Evolutionary conservation across 495 filamentous ascomycete genomes (phyloP).

Genomic region (Cercophora scortea): DNA sequence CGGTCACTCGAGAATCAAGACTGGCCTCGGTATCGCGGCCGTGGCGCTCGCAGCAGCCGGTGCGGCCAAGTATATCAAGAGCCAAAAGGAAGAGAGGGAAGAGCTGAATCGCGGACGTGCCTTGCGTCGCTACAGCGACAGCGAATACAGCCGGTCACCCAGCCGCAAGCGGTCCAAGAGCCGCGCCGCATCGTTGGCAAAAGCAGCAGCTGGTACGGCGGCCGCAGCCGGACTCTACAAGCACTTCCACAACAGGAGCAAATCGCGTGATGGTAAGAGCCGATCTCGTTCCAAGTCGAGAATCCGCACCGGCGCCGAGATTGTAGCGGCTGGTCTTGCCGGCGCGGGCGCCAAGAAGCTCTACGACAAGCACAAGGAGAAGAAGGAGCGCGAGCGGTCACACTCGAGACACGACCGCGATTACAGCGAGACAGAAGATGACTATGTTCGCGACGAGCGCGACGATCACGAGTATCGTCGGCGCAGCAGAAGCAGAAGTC

Average conservation of each 20-base stretch:
- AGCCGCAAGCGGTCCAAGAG: constrained; percentile 47
- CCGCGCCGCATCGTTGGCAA: constrained; percentile 61
- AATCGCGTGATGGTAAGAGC: constrained; percentile 47
- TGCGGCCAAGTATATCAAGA: constrained; percentile 67
- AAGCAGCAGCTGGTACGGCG: constrained; percentile 70
- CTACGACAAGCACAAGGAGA: constrained; percentile 60
- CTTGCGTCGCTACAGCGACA: constrained; percentile 50
- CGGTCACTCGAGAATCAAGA: constrained; percentile 47
- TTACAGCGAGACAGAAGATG: constrained; percentile 16
- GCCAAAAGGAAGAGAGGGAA: constrained; percentile 59
- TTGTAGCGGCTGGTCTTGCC: constrained; percentile 68
- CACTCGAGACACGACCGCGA: constrained; percentile 34
- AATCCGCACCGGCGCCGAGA: constrained; percentile 47
- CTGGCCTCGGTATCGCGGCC: constrained; percentile 70
- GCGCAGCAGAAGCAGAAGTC: constrained; percentile 49
- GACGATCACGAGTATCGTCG: constrained; percentile 13
- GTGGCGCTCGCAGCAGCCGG: constrained; percentile 68
- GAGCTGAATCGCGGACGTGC: constrained; percentile 61
- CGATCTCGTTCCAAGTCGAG: constrained; percentile 54
- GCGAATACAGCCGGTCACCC: constrained; percentile 25
- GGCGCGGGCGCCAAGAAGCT: constrained; percentile 73
- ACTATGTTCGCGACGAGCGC: constrained; percentile 16
- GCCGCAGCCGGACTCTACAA: constrained; percentile 71
- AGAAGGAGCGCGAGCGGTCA: constrained; percentile 35
- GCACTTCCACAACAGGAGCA: constrained; percentile 58